phyloP scores from a whole-genome alignment of 768 basidiomycete species.

The Omphalotus guepiniiformis region DNA sequence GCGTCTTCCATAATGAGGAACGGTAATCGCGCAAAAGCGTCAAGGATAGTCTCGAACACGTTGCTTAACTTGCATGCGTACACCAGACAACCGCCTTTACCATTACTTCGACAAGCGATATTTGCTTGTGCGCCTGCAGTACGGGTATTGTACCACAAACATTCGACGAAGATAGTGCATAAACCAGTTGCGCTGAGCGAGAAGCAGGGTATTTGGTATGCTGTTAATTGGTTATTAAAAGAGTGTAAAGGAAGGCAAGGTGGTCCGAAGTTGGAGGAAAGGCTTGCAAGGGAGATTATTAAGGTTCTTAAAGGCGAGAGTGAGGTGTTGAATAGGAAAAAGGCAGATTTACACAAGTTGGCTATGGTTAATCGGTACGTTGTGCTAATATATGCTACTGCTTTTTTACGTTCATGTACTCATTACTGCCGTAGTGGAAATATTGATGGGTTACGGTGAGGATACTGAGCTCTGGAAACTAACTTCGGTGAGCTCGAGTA shows the following conservation, averaged over 20 bases:
- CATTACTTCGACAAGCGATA: conserved; percentile 74
- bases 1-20: conserved; percentile 56
- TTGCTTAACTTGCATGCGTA: conserved; percentile 70
- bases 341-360: conserved; percentile 57
- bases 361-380: conserved; percentile 79
- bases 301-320: conserved; percentile 62
- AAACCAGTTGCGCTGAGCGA: conserved; percentile 74
- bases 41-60: conserved; percentile 51
- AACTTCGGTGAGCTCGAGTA: too few species aligned
- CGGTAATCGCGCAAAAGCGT: conserved; percentile 62
- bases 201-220: conserved; percentile 70
- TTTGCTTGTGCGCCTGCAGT: conserved; percentile 67
- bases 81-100: conserved; percentile 75
- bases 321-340: conserved; percentile 54
- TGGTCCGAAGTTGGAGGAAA: conserved; percentile 49
- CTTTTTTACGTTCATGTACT: too few species aligned
- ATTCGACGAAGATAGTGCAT: conserved; percentile 59
- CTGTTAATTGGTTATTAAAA: conserved; percentile 67
- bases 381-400: too few species aligned
- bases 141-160: conserved; percentile 50
- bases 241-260: conserved; percentile 55
- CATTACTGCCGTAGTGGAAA: neutral
- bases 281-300: conserved; percentile 78
- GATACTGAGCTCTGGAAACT: too few species aligned
- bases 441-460: too few species aligned